These are phyloP conservation scores for Pythium grandisporangium DNA, from an alignment of 352 stramenopile genomes.

Conservation along the genomic window DNA sequence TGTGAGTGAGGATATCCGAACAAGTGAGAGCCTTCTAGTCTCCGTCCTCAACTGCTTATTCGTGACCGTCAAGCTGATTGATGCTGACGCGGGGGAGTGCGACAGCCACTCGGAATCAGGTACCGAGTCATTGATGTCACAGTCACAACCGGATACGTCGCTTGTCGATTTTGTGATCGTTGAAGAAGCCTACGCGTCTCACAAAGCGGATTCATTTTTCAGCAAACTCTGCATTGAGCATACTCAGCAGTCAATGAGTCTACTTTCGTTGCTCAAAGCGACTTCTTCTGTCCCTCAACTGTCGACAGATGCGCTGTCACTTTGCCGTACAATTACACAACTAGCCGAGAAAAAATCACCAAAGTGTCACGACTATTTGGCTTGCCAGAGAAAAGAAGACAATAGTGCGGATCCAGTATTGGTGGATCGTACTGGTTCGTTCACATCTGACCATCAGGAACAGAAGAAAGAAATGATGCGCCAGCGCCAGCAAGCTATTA, in stretches of 20 bases:
- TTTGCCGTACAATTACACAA: slow-evolving; percentile 1
- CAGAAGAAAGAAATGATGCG: slow-evolving; percentile 54
- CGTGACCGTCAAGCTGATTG: slow-evolving; percentile 26
- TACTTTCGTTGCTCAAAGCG: slow-evolving; percentile 3
- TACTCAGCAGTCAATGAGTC: not conserved
- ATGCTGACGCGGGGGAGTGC: too few species aligned
- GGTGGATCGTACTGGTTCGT: not conserved
- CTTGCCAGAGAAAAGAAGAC: not conserved
- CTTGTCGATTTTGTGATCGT: too few species aligned
- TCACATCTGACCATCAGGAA: slow-evolving; percentile 6
- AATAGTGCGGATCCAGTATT: too few species aligned
- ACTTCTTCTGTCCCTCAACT: slow-evolving; percentile 1
- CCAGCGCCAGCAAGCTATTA: slow-evolving; percentile 50
- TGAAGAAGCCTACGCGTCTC: too few species aligned
- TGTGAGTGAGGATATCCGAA: too few species aligned
- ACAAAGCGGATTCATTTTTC: too few species aligned
- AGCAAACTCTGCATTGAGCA: not conserved
- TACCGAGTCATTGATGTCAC: too few species aligned
- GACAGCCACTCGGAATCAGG: too few species aligned
- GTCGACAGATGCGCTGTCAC: slow-evolving; percentile 7
- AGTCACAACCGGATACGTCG: too few species aligned
- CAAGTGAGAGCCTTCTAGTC: slow-evolving; percentile 62
- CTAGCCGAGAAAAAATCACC: slow-evolving; percentile 2
- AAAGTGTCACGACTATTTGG: slow-evolving; percentile 3
- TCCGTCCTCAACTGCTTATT: slow-evolving; percentile 40